These are phyloP conservation scores for Carallia pectinifolia DNA, from an alignment of 345 rosid genomes.

Conservation along the genomic window DNA sequence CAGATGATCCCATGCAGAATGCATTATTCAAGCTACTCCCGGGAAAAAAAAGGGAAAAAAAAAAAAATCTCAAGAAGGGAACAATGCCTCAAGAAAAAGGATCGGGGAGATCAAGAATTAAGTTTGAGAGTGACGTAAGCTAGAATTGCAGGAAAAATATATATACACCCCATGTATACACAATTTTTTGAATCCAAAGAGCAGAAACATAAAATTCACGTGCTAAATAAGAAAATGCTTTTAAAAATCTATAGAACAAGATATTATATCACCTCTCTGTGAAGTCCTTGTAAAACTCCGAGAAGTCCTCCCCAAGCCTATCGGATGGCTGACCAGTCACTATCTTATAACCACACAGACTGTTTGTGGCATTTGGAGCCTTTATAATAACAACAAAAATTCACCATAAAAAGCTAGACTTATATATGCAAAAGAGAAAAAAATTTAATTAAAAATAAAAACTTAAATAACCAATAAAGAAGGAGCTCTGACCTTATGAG, in stretches of 20 bases:
- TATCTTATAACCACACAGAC: slow-evolving; percentile 93
- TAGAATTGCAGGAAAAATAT: not conserved
- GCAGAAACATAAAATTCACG: slow-evolving; percentile 1
- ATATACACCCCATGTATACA: too few species aligned
- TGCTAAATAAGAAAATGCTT: not conserved
- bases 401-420: slow-evolving; percentile 15
- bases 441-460: not conserved
- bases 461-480: too few species aligned
- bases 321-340: slow-evolving; percentile 99
- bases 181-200: not conserved
- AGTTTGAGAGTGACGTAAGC: not conserved
- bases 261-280: slow-evolving; percentile 59
- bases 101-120: too few species aligned
- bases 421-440: slow-evolving; percentile 1
- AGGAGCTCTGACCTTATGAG: slow-evolving; percentile 67
- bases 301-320: slow-evolving; percentile 95
- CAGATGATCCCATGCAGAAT: too few species aligned
- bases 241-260: not conserved
- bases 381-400: slow-evolving; percentile 27
- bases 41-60: too few species aligned
- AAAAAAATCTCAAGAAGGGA: too few species aligned
- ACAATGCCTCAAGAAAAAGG: too few species aligned
- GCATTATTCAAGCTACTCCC: too few species aligned
- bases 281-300: slow-evolving; percentile 79
- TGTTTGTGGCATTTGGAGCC: slow-evolving; percentile 98